phyloP scores from a whole-genome alignment of 352 stramenopile species.

The Phytophthora sansomeana region DNA sequence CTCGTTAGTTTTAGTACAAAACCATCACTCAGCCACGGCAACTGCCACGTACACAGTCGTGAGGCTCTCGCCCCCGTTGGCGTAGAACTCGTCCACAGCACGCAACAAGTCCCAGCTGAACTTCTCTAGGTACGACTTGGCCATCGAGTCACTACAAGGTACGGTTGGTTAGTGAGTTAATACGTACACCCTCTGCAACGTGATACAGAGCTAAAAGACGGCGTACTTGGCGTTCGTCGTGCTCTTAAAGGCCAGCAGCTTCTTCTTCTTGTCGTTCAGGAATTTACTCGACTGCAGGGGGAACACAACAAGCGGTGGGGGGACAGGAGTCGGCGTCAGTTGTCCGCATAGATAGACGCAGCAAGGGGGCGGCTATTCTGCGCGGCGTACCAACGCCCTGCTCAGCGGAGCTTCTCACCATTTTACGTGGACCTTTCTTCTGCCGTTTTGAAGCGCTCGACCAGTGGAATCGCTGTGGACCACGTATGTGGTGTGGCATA shows the following conservation, averaged over 20 bases:
- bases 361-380: background rate
- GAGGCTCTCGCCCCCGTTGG: slow-evolving; percentile 57
- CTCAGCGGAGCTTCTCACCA: slow-evolving; percentile 27
- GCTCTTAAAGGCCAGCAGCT: slow-evolving; percentile 74
- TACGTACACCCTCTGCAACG: too few species aligned
- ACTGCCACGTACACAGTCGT: slow-evolving; percentile 25
- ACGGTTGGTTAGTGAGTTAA: too few species aligned
- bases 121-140: slow-evolving; percentile 77
- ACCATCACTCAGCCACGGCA: background rate
- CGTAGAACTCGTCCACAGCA: slow-evolving; percentile 82
- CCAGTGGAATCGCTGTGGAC: background rate
- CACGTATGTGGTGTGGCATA: background rate
- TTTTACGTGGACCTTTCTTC: slow-evolving; percentile 31
- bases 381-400: background rate
- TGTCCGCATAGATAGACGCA: background rate
- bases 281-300: slow-evolving; percentile 49
- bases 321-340: background rate
- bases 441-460: slow-evolving; percentile 6
- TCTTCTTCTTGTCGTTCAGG: slow-evolving; percentile 74
- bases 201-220: too few species aligned
- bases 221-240: slow-evolving; percentile 78
- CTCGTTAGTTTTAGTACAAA: background rate
- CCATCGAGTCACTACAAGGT: slow-evolving; percentile 60
- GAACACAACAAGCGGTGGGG: background rate
- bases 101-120: slow-evolving; percentile 86